phyloP scores from a whole-genome alignment of 1,284 basidiomycete genomes.

The Pisolithus thermaeus region DNA sequence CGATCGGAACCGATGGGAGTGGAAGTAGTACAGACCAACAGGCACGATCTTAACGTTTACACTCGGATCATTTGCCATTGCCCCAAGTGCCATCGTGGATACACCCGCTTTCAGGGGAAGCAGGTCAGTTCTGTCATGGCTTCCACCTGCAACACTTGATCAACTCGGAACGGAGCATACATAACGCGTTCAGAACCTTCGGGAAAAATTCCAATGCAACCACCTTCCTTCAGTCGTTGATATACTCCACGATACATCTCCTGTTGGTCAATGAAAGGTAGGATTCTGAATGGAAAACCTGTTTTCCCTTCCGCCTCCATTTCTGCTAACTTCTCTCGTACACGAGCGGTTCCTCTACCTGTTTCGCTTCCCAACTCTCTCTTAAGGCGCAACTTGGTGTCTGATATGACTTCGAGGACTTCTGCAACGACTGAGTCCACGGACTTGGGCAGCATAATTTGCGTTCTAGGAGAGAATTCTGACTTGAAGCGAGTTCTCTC shows the following conservation, averaged over 20 bases:
- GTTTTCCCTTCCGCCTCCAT: slow-evolving; percentile 45
- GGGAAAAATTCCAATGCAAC: slow-evolving; percentile 93
- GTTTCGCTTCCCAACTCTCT: slow-evolving; percentile 84
- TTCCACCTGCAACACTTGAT: slow-evolving; percentile 61
- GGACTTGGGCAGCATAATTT: slow-evolving; percentile 85
- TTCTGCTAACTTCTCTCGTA: slow-evolving; percentile 65
- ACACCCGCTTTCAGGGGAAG: slow-evolving; percentile 95
- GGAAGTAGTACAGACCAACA: slow-evolving; percentile 93
- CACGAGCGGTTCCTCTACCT: slow-evolving; percentile 67
- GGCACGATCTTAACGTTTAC: slow-evolving; percentile 90
- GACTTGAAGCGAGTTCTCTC: slow-evolving; percentile 74
- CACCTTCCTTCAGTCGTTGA: slow-evolving; percentile 79
- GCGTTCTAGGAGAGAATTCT: slow-evolving; percentile 77
- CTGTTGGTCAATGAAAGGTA: slow-evolving; percentile 88
- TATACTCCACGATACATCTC: slow-evolving; percentile 97
- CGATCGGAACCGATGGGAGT: slow-evolving; percentile 91
- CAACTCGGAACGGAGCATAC: slow-evolving; percentile 5
- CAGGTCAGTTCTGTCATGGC: slow-evolving; percentile 93
- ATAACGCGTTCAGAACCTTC: slow-evolving; percentile 58
- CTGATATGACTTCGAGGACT: slow-evolving; percentile 85
- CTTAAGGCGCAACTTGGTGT: slow-evolving; percentile 82
- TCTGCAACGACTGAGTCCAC: slow-evolving; percentile 78
- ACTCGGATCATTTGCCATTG: slow-evolving; percentile 85
- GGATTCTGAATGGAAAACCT: slow-evolving; percentile 70
- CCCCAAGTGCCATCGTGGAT: slow-evolving; percentile 95